Base-by-base conservation (phyloP, 257 asterid species). In the Solanum ahanhuiri region DNA sequence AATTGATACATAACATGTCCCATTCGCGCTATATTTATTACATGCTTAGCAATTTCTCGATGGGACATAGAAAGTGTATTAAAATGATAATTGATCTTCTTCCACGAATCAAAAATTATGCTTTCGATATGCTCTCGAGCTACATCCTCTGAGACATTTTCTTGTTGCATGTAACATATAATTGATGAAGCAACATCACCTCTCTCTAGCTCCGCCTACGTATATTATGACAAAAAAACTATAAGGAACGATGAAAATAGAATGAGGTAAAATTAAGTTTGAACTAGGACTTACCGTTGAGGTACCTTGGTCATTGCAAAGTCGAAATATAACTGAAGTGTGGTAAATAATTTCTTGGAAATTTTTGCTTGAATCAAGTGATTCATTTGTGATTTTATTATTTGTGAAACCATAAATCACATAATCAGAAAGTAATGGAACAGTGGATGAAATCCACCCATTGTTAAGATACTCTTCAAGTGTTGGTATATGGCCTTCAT, bases 151-250 rank as follows among this genome's bases (percentile, higher is more conserved):
- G 91, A 60, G 1, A 84, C 94, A 39, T 88, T 89, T 25, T 90
- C 89, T 63, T 94, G 93, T 83, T 91, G 84, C 98, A 93, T 92
- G 91, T 91, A 88, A 67, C 98, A 94, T 7, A 86, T 35, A 54
- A 94, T 92, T 33, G 98, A 93, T 3, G 95, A 92, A 35, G 95
- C 91, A 2, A 93, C 94, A 66, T 94, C 95, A 5, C 96, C 96
- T 87, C 97, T 89, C 88, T 89, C 95, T 75, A 88, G 31, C 81
- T 93, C 98, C 23, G 91, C 95, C 98, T 93, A 48, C 23, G 17
- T 25, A 25, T 66, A 30, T 8, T 4, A 7, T 75, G 2, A 18
- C 14, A 8, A 71, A 33, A 33, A 70, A 54, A 17, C 3, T 15
- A 69, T 69, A 69, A 69, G 76, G 22, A 0, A 69, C 1, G 10